A percentile compares a stretch with the other conserved stretches of the same genome.
Conservation (phyloP, 2,329 filamentous ascomycete species). For the Catunica adiposa region DNA sequence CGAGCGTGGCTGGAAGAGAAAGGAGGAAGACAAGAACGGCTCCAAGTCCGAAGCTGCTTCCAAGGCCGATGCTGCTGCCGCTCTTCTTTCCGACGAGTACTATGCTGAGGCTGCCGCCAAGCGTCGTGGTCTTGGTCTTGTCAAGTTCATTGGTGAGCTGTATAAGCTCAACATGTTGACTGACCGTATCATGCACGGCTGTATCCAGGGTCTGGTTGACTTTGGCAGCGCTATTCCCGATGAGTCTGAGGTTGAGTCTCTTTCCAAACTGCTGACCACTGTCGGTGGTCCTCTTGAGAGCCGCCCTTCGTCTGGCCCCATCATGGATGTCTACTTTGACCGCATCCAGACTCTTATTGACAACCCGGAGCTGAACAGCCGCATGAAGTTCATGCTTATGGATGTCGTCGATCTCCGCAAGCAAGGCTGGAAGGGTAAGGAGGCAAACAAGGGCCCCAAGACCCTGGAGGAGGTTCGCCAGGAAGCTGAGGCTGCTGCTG, state of each 20-base stretch:
- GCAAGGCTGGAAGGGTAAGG: slow-evolving; percentile 69
- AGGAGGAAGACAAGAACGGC: slow-evolving; percentile 31
- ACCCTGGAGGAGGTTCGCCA: slow-evolving; percentile 84
- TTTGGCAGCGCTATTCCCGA: slow-evolving; percentile 74
- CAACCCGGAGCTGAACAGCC: slow-evolving; percentile 64
- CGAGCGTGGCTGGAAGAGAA: slow-evolving; percentile 82
- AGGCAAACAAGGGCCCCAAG: slow-evolving; percentile 86
- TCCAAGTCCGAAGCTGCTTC: slow-evolving; percentile 19
- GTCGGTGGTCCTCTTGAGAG: slow-evolving; percentile 84
- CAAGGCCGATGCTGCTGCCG: slow-evolving; percentile 37
- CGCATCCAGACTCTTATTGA: slow-evolving; percentile 73
- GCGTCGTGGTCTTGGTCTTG: slow-evolving; percentile 88
- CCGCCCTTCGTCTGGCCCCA: slow-evolving; percentile 40
- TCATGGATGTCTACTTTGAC: slow-evolving; percentile 89
- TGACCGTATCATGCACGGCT: slow-evolving; percentile 98
- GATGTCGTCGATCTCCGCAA: slow-evolving; percentile 76
- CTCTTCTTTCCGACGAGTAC: slow-evolving; percentile 88
- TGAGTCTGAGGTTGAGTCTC: slow-evolving; percentile 88
- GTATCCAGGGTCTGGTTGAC: slow-evolving; percentile 91
- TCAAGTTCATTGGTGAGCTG: slow-evolving; percentile 97
- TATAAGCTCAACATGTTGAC: slow-evolving; percentile 99
- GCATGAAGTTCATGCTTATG: slow-evolving; percentile 92
- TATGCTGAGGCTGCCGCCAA: slow-evolving; percentile 88
- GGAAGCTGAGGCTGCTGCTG: slow-evolving; percentile 60
- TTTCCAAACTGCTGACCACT: slow-evolving; percentile 81